Evolutionary conservation across 306 rosid species (phyloP), one percentile per base, ranked within the genome.

Genomic region (Prunus mume): DNA sequence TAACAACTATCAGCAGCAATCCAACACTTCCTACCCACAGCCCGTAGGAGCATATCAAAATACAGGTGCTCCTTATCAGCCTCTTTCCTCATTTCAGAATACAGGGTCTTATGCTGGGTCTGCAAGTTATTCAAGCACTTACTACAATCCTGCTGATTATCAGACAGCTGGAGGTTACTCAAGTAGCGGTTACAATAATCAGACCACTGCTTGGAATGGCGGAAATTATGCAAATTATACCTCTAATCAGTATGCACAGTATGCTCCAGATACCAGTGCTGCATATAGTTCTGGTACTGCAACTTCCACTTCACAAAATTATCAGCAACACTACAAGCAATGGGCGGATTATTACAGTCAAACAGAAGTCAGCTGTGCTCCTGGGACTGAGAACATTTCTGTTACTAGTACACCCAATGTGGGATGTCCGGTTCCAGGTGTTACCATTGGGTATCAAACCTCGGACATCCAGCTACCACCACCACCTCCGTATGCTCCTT

Each of bases 1-100:
- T 88, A 89, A 79, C 86, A 89, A 50, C 91, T 91, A 91, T 75
- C 99, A 89, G 85, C 99, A 89, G 87, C 97, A 96, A 75, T 87
- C 98, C 79, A 92, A 84, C 88, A 89, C 81, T 78, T 74, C 98
- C 77, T 92, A 92, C 86, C 81, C 99, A 77, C 99, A 95, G 86
- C 91, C 96, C 34, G 98, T 92, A 89, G 98, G 97, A 85, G 90
- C 99, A 81, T 90, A 92, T 89, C 98, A 92, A 96, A 96, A 92
- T 85, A 89, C 99, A 96, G 99, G 99, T 91, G 98, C 98, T 96
- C 99, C 99, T 96, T 92, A 92, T 90, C 99, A 92, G 97, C 96
- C 98, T 91, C 79, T 89, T 92, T 94, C 98, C 87, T 91, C 97
- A 88, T 92, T 92, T 96, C 99, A 85, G 93, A 92, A 91, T 96